These are phyloP conservation scores for Sporisorium exsertum DNA, from an alignment of 1,284 basidiomycete genomes.

Conservation along the genomic window DNA sequence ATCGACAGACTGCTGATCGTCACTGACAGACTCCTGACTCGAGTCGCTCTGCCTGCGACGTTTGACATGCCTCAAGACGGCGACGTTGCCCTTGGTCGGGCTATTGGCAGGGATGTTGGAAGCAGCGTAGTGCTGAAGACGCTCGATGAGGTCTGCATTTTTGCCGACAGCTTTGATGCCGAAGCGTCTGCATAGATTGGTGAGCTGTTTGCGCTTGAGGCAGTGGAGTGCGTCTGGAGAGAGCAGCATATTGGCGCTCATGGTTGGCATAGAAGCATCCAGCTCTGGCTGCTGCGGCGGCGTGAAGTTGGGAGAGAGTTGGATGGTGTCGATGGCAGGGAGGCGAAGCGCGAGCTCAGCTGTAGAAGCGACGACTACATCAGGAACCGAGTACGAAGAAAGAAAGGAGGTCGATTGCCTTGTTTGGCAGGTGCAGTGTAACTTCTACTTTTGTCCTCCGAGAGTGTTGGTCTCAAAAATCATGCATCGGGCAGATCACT, in stretches of 20 bases:
- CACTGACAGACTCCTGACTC: slow-evolving; percentile 27
- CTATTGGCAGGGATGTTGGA: slow-evolving; percentile 42
- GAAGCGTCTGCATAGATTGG: slow-evolving; percentile 53
- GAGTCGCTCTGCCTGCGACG: slow-evolving; percentile 38
- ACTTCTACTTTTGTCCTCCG: slow-evolving; percentile 20
- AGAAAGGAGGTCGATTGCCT: background rate
- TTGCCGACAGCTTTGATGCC: slow-evolving; percentile 56
- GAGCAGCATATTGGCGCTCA: slow-evolving; percentile 46
- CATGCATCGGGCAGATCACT: slow-evolving; percentile 5
- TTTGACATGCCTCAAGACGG: slow-evolving; percentile 44
- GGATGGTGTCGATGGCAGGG: background rate
- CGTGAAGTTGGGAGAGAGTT: background rate
- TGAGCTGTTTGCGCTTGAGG: slow-evolving; percentile 58
- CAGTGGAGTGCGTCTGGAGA: slow-evolving; percentile 55
- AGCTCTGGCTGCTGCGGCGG: slow-evolving; percentile 13
- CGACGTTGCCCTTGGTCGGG: slow-evolving; percentile 47
- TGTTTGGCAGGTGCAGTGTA: slow-evolving; percentile 10
- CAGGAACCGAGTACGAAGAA: background rate
- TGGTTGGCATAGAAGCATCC: slow-evolving; percentile 8
- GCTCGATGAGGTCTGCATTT: slow-evolving; percentile 46
- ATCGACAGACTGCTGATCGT: slow-evolving; percentile 8
- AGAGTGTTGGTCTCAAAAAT: background rate
- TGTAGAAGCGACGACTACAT: background rate
- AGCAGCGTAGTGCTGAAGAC: slow-evolving; percentile 46
- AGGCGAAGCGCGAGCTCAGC: background rate